phyloP scores from a whole-genome alignment of 805 yeast species.

The Candida nanaspora region DNA sequence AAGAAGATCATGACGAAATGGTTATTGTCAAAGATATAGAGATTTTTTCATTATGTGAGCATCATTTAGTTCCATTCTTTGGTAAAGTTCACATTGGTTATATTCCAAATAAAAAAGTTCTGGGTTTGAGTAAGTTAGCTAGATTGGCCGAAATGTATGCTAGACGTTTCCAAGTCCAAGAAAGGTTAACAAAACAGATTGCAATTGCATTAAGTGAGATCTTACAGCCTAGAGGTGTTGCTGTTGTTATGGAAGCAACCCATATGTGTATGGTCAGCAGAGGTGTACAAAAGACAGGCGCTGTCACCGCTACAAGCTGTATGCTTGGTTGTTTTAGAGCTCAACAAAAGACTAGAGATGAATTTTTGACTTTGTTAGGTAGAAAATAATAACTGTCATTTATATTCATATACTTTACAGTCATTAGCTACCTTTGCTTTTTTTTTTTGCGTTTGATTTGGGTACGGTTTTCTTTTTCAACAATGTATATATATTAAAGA shows the following conservation, averaged over 20 bases:
- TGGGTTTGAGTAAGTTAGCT: constrained; percentile 90
- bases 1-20: constrained; percentile 98
- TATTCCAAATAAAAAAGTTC: constrained; percentile 87
- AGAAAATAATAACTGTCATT: constrained; percentile 31
- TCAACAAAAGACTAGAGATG: constrained; percentile 94
- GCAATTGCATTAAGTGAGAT: constrained; percentile 94
- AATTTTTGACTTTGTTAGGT: constrained; percentile 76
- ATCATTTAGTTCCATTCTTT: constrained; percentile 93
- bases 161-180: constrained; percentile 96
- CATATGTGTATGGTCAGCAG: constrained; percentile 99
- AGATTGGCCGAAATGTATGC: constrained; percentile 96
- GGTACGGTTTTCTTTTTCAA: neutral
- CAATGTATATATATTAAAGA: constrained; percentile 1
- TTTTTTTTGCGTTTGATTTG: neutral
- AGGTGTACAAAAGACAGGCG: constrained; percentile 94
- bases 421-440: too few relatives aligned
- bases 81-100: constrained; percentile 98
- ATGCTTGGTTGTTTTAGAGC: constrained; percentile 95
- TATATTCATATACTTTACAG: neutral
- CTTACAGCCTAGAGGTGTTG: constrained; percentile 92
- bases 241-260: constrained; percentile 95
- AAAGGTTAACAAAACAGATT: constrained; percentile 91
- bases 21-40: constrained; percentile 95
- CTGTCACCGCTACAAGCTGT: constrained; percentile 89
- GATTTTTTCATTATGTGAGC: constrained; percentile 90